Percentiles rank a stretch among this genome's conserved stretches.
phyloP scores from a whole-genome alignment of 495 filamentous ascomycete genomes.

The Thermochaetoides thermophila region DNA sequence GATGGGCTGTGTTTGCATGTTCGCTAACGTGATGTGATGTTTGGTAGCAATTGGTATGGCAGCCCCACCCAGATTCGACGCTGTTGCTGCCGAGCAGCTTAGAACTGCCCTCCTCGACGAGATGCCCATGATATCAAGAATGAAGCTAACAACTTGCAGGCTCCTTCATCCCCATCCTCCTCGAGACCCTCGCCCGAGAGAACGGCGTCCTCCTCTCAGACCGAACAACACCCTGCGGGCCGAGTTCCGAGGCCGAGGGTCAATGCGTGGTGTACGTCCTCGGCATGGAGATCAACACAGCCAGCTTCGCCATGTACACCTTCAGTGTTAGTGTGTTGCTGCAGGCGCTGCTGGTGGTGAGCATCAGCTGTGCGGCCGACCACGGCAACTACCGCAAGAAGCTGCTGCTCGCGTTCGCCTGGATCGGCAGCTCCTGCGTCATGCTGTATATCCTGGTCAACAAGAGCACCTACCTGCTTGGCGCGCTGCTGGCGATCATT shows the following conservation, averaged over 20 bases:
- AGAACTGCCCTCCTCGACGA: background rate
- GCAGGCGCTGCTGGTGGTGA: constrained; percentile 81
- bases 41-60: constrained; percentile 18
- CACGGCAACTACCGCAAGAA: constrained; percentile 88
- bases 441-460: constrained; percentile 80
- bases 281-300: constrained; percentile 81
- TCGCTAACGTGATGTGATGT: background rate
- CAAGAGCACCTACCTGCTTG: constrained; percentile 61
- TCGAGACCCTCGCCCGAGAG: constrained; percentile 87
- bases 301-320: constrained; percentile 96
- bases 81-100: no score
- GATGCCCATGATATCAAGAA: no score
- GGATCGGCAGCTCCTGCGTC: constrained; percentile 61
- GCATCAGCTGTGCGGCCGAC: constrained; percentile 90
- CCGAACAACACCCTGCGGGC: constrained; percentile 51
- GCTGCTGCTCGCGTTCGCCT: constrained; percentile 69
- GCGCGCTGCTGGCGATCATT: constrained; percentile 68
- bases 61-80: background rate
- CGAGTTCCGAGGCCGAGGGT: constrained; percentile 28
- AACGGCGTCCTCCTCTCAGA: constrained; percentile 72
- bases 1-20: no score
- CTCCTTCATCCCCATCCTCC: constrained; percentile 90
- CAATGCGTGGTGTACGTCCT: constrained; percentile 77
- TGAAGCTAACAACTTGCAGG: no score
- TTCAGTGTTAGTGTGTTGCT: constrained; percentile 84